Percentiles rank a stretch among this genome's conserved stretches.
These are phyloP conservation scores for Leishmania gerbilli DNA, from an alignment of 208 protist species.

Conservation along the genomic window DNA sequence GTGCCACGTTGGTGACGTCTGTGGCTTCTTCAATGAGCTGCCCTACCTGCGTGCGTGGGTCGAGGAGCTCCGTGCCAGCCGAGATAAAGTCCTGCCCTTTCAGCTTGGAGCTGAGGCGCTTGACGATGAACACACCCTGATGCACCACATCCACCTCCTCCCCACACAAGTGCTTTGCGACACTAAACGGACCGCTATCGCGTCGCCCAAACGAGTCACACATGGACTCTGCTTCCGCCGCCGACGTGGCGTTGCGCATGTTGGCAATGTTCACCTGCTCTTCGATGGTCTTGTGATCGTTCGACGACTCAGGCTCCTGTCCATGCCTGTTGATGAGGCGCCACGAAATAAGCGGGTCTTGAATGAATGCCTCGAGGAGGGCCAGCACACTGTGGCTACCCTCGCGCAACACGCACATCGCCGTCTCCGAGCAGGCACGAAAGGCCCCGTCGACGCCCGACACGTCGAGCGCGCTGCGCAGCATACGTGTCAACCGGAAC, in stretches of 20 bases:
- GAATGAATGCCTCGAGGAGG: conserved; percentile 99
- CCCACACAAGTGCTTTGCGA: conserved; percentile 47
- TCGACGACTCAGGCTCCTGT: conserved; percentile 72
- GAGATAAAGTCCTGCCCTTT: conserved; percentile 77
- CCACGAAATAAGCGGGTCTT: conserved; percentile 99
- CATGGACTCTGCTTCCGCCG: conserved; percentile 35
- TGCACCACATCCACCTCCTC: conserved; percentile 83
- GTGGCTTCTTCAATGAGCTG: conserved; percentile 87
- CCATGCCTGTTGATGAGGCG: conserved; percentile 88
- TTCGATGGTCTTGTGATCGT: conserved; percentile 75
- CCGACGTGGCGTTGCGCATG: conserved; percentile 28
- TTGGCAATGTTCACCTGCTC: conserved; percentile 59
- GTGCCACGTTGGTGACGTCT: conserved; percentile 82
- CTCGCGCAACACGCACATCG: conserved; percentile 98
- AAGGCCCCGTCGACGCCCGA: conserved; percentile 98
- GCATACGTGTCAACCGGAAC: conserved; percentile 99
- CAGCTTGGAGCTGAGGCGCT: conserved; percentile 83
- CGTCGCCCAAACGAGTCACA: conserved; percentile 26
- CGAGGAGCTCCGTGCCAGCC: conserved; percentile 39
- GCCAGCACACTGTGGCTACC: conserved; percentile 98
- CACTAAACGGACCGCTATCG: conserved; percentile 30
- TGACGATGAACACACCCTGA: conserved; percentile 83
- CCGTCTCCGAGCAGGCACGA: conserved; percentile 95
- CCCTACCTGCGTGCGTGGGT: conserved; percentile 77
- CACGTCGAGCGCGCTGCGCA: conserved; percentile 99